Percentiles rank a stretch among this genome's conserved stretches.
These are phyloP conservation scores for Scenedesmus sp. DNA, from an alignment of 163 green algal genomes.

Conservation along the genomic window DNA sequence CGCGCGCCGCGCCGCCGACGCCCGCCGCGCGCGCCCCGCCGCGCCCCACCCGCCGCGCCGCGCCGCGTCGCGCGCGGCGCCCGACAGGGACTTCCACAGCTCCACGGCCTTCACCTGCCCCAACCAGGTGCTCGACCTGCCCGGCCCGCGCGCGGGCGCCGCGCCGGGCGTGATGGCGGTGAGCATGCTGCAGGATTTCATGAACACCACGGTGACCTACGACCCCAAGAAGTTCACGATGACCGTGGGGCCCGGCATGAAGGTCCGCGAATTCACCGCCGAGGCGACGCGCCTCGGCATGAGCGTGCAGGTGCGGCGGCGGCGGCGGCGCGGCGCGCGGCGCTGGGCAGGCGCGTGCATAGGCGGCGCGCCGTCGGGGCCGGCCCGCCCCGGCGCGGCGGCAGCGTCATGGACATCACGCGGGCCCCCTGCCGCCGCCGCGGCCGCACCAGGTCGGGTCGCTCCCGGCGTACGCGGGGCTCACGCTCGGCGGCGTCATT, in stretches of 20 bases:
- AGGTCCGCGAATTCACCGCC: slow-evolving; percentile 21
- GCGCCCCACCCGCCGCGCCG: too few species aligned
- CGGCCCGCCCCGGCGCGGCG: too few species aligned
- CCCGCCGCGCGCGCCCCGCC: too few species aligned
- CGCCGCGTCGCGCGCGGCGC: too few species aligned
- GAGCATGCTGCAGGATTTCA: slow-evolving; percentile 29
- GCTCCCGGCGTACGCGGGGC: slow-evolving; percentile 40
- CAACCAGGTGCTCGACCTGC: too few species aligned
- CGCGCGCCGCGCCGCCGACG: too few species aligned
- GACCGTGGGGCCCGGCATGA: slow-evolving; percentile 40
- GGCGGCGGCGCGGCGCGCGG: too few species aligned
- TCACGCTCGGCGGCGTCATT: slow-evolving; percentile 36
- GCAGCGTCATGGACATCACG: too few species aligned
- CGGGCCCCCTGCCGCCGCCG: too few species aligned
- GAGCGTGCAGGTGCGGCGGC: slow-evolving; percentile 29
- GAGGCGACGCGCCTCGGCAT: slow-evolving; percentile 17
- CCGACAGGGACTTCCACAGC: slow-evolving; percentile 40
- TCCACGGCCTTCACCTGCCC: slow-evolving; percentile 31
- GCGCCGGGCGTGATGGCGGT: slow-evolving; percentile 17
- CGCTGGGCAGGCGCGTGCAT: slow-evolving; percentile 27
- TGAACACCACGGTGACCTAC: slow-evolving; percentile 19
- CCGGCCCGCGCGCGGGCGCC: too few species aligned
- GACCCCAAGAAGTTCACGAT: slow-evolving; percentile 34
- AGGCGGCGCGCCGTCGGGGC: not conserved
- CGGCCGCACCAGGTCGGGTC: too few species aligned